Base-by-base conservation (phyloP, 495 filamentous ascomycete genomes). In the Penicillium bialowiezense region DNA sequence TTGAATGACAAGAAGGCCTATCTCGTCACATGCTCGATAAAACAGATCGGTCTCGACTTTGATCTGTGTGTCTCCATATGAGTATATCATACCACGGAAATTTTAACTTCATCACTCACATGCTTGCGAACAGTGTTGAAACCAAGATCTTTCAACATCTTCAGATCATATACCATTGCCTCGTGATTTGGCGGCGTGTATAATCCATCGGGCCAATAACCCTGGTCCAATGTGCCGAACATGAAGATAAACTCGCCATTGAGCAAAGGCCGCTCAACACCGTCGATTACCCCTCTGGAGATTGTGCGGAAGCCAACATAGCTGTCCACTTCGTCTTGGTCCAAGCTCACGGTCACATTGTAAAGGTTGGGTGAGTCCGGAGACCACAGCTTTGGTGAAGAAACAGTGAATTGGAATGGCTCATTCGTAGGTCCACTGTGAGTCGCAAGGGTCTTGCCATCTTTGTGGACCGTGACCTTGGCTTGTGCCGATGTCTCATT, bases 81-180 rank as follows among this genome's bases (percentile, higher is more conserved):
- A 31, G 37, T 8, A 36, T 17, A 23, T 2, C 13, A 48, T 47
- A 29, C 20, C 23, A 1, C 9, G 12, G 17, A n/a, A 6, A 13
- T 38, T 34, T 19, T 1, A 18, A 13, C 34, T 4, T 20, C 18
- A 3, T 9, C 5, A 60, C 78, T 60, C 62, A 82, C 79, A 52
- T 88, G 84, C 60, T 88, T 88, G 7, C 84, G 76, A 21, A 87
- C 60, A 76, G 78, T 81, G 60, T 87, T 88, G 64, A 84, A 84
- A 2, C 83, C 83, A 2, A 86, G 59, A 5, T 64, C 61, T 62
- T 88, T 86, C 40, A 86, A 56, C 23, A 80, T 51, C 40, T 83
- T 36, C 3, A 88, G 59, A 61, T 88, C 84, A 38, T 73, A 86
- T 1, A 79, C 67, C 84, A 88, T 85, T 0, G 84, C 84, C 44